Percentiles rank a stretch among this genome's conserved stretches.
Conservation (phyloP, 495 filamentous ascomycete species). For the Hypoxylon trugodes region DNA sequence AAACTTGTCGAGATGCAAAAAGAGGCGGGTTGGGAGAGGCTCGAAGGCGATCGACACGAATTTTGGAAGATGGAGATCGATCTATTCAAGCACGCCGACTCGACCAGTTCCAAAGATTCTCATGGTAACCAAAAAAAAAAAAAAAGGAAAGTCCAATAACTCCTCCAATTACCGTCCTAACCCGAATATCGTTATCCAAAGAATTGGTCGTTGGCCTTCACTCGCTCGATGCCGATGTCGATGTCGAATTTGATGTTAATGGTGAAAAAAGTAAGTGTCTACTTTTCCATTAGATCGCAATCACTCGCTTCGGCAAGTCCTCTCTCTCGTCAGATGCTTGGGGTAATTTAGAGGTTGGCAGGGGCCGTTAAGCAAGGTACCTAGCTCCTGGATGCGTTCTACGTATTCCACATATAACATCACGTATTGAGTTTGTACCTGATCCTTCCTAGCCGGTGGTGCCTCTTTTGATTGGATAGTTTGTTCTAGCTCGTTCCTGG, state of each 20-base stretch:
- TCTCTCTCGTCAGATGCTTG: constrained; percentile 15
- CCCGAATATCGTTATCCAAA: constrained; percentile 4
- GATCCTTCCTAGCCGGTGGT: constrained; percentile 10
- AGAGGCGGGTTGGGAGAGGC: constrained; percentile 1
- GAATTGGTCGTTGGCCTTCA: neutral
- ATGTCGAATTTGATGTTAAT: neutral
- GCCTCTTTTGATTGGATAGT: constrained; percentile 26
- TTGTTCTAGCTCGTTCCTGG: constrained; percentile 15
- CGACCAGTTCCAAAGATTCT: neutral
- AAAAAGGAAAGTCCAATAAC: neutral
- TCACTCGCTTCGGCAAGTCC: constrained; percentile 8
- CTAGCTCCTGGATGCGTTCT: too few relatives aligned
- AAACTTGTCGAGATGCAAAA: constrained; percentile 14
- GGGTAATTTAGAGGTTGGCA: constrained; percentile 14
- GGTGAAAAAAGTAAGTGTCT: neutral
- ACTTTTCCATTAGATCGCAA: constrained; percentile 4
- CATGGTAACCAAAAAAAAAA: neutral
- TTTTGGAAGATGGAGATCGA: neutral
- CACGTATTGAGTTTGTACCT: neutral
- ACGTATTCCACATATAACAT: neutral
- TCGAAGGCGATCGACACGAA: constrained; percentile 15
- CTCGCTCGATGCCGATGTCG: neutral
- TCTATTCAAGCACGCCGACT: neutral
- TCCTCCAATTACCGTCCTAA: neutral
- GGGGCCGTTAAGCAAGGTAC: constrained; percentile 6